Conservation (phyloP, 108 stramenopile species). For the Chaetoceros tenuissimus region DNA sequence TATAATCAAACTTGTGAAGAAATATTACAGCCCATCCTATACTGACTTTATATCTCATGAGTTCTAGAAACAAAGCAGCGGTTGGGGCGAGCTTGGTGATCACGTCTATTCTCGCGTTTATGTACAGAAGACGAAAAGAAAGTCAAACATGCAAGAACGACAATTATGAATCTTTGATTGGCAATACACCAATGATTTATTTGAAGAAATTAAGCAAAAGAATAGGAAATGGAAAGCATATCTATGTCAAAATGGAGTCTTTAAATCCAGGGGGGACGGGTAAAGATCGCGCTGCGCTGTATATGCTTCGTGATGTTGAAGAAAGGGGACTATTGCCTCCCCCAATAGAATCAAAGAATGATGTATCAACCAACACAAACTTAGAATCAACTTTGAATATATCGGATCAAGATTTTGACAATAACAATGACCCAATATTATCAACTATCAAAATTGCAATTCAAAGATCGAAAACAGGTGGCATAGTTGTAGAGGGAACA, state of each 20-base stretch:
- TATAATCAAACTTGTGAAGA: too few relatives aligned
- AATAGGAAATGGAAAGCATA: conserved; percentile 30
- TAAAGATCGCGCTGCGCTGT: conserved; percentile 85
- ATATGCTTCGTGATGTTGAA: conserved; percentile 80
- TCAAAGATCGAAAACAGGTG: conserved; percentile 42
- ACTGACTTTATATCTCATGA: too few relatives aligned
- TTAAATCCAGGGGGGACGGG: conserved; percentile 88
- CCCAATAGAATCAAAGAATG: conserved; percentile 14
- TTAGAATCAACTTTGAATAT: conserved; percentile 10
- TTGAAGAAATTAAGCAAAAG: conserved; percentile 24
- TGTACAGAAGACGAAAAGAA: background rate
- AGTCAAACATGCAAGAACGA: conserved; percentile 17
- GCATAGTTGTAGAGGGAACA: conserved; percentile 92
- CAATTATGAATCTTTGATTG: conserved; percentile 49
- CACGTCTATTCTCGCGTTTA: too few relatives aligned
- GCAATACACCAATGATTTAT: conserved; percentile 33
- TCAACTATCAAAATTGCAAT: conserved; percentile 14
- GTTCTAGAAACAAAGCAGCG: too few relatives aligned
- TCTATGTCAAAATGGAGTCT: conserved; percentile 76
- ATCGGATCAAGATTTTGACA: conserved; percentile 2
- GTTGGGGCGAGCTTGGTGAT: too few relatives aligned
- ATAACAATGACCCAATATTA: conserved; percentile 1
- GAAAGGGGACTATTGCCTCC: conserved; percentile 38
- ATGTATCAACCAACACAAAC: background rate
- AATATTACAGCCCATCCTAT: too few relatives aligned